Evolutionary conservation across 2,329 filamentous ascomycete species (phyloP).

Genomic region (Phyllosticta ampelicida): DNA sequence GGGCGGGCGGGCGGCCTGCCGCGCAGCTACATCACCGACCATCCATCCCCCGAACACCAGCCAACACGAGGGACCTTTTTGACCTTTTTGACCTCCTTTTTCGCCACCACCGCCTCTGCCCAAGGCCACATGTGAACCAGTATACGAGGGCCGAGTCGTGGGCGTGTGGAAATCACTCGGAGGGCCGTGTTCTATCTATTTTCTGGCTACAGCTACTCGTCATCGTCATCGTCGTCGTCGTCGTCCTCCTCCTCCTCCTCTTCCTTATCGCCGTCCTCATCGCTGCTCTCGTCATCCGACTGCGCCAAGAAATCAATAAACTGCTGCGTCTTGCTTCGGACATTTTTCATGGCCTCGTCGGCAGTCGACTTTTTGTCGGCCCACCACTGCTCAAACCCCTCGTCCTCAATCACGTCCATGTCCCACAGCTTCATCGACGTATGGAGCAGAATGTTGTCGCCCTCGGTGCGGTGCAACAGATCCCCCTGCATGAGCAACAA

Average conservation of each 20-base stretch:
- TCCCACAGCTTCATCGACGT: constrained; percentile 77
- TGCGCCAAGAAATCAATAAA: constrained; percentile 69
- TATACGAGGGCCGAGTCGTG: not conserved
- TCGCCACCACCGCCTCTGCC: not conserved
- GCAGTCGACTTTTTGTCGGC: constrained; percentile 57
- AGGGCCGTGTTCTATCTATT: constrained; percentile 2
- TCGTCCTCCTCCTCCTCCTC: constrained; percentile 42
- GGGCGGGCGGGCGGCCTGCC: not conserved
- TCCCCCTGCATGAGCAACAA: constrained; percentile 73
- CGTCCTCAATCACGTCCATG: constrained; percentile 76
- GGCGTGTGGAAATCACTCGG: not conserved
- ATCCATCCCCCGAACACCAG: not conserved
- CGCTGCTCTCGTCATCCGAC: constrained; percentile 53
- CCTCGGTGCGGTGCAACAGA: constrained; percentile 53
- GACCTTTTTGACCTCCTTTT: not conserved
- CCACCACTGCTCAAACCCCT: constrained; percentile 87
- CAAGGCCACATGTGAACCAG: not conserved
- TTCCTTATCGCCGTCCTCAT: constrained; percentile 44
- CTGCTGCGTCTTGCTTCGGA: constrained; percentile 63
- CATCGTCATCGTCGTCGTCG: constrained; percentile 15
- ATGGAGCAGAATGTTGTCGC: constrained; percentile 60
- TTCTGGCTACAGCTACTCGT: constrained; percentile 2
- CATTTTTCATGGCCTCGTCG: constrained; percentile 55
- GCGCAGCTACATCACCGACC: not conserved
- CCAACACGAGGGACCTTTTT: not conserved